Conservation (phyloP, 2,329 filamentous ascomycete species). For the Colletotrichum nymphaeae region DNA sequence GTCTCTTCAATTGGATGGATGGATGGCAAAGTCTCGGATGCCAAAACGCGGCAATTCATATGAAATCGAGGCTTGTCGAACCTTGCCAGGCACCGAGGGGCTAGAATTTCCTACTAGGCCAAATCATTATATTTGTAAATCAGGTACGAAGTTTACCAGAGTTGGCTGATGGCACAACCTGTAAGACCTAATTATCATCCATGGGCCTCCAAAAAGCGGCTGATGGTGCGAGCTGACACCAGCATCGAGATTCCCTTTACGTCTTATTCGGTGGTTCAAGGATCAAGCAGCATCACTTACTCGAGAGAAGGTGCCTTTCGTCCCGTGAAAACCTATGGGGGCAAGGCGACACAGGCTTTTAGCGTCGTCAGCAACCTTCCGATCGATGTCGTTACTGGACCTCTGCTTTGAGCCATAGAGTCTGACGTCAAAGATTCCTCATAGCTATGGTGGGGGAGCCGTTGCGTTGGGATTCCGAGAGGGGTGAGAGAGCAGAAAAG, state of each 20-base stretch:
- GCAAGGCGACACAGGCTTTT: not conserved
- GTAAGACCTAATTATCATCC: not conserved
- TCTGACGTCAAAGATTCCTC: not conserved
- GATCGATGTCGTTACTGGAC: not conserved
- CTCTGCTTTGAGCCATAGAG: not conserved
- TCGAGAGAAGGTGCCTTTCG: not conserved
- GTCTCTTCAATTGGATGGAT: not conserved
- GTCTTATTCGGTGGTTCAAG: not conserved
- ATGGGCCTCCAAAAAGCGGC: not conserved
- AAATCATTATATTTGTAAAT: not conserved
- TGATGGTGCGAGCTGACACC: not conserved
- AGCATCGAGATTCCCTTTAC: not conserved
- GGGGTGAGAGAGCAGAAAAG: not conserved
- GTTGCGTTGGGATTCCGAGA: not conserved
- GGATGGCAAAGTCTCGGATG: not conserved
- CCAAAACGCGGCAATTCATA: not conserved
- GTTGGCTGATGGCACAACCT: not conserved
- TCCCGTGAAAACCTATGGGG: not conserved
- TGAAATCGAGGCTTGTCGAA: not conserved
- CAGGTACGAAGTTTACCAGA: not conserved
- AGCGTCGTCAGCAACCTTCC: not conserved
- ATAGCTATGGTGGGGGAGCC: not conserved
- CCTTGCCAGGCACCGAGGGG: not conserved
- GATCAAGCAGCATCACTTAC: not conserved
- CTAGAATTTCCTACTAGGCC: not conserved